Conservation (phyloP, 352 stramenopile species). For the Pythium chondricola region DNA sequence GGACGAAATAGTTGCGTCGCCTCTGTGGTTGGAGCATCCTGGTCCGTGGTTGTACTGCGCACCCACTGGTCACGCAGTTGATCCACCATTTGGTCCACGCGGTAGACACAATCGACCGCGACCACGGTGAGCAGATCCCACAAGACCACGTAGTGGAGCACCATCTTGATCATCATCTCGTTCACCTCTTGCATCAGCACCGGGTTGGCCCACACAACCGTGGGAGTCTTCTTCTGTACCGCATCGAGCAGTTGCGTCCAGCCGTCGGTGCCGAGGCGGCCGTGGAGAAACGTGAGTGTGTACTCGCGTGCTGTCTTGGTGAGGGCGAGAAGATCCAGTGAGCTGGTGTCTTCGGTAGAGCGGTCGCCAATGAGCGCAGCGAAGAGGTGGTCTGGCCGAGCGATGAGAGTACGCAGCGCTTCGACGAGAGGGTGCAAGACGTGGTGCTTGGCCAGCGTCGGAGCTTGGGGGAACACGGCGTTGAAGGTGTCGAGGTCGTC, state of each 20-base stretch:
- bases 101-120: slow-evolving; percentile 35
- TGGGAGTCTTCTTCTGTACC: not conserved
- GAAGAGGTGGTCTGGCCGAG: slow-evolving; percentile 40
- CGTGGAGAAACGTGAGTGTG: slow-evolving; percentile 29
- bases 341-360: not conserved
- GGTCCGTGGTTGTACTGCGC: not conserved
- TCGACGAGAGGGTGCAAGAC: slow-evolving; percentile 32
- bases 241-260: slow-evolving; percentile 29
- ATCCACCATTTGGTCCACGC: slow-evolving; percentile 24
- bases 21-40: not conserved
- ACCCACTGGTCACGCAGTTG: slow-evolving; percentile 13
- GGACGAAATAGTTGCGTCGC: slow-evolving; percentile 4
- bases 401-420: slow-evolving; percentile 42
- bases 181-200: slow-evolving; percentile 21
- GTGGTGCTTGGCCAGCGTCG: slow-evolving; percentile 19
- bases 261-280: slow-evolving; percentile 5
- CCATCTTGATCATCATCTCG: slow-evolving; percentile 47
- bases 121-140: slow-evolving; percentile 41
- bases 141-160: slow-evolving; percentile 45
- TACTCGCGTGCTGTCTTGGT: slow-evolving; percentile 28
- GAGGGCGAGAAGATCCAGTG: slow-evolving; percentile 22
- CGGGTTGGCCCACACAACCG: slow-evolving; percentile 14
- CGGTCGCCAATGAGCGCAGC: slow-evolving; percentile 21
- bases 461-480: slow-evolving; percentile 18
- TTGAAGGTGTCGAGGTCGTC: slow-evolving; percentile 11